Base-by-base conservation (phyloP, 768 basidiomycete species). In the Collybia nuda region DNA sequence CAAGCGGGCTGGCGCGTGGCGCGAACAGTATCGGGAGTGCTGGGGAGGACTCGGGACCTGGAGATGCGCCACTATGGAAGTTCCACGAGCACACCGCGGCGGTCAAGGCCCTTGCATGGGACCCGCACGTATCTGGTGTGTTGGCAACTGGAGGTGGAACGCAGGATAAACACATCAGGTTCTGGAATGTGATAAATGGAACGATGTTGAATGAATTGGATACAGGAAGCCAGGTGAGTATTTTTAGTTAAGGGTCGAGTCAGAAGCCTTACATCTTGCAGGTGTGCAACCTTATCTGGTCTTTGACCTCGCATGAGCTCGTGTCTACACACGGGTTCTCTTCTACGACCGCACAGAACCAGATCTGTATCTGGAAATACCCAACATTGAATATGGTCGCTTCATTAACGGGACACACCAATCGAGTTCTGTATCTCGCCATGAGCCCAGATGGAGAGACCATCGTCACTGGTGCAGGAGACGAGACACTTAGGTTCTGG, bases 231-330 rank as follows among this genome's bases (percentile, higher is more conserved):
- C 96, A 99, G 80, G 95, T 96, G 51, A 49, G 84, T 68, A 1
- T 36, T 45, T 45, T 23, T 44, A 19, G 37, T 38, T 22, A 50
- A 7, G 7, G 28, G 40, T 41, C 40, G 68, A 28, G 52, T 26
- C 48, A 47, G 51, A 4, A 18, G 18, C 15, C 68, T 18, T 23
- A 36, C 43, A 47, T 44, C 32, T 35, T 19, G 21, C 36, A 96
- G 93, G 93, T 98, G 37, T 98, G 95, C 76, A 98, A 98, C 71
- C 83, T 98, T 48, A 90, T 93, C 53, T 98, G 94, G 94, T 94
- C 93, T 0, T 72, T 86, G 28, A 98, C 91, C 6, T 96, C 96
- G 2, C 94, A 97, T 57, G 96, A 99, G 68, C 82, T 99, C 22
- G 96, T 99, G 23, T 97, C 95, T 9, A 99, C 96, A 0, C 96